These are phyloP conservation scores for Taphrina populina DNA, from an alignment of 1,139 yeast species.

Conservation along the genomic window DNA sequence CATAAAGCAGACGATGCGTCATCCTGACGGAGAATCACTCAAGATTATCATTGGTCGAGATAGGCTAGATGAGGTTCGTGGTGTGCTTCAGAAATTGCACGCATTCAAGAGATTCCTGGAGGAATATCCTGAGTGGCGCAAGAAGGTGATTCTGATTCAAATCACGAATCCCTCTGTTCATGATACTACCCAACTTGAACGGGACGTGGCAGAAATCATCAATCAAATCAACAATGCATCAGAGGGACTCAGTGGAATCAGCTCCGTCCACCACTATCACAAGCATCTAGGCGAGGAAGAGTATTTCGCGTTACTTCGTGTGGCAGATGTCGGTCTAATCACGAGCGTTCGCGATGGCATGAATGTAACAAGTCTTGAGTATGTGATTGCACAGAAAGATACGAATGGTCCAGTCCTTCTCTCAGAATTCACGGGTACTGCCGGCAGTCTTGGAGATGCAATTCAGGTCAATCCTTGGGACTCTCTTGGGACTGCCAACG, in stretches of 20 bases:
- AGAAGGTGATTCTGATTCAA: conserved; percentile 74
- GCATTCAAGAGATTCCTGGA: conserved; percentile 80
- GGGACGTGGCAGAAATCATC: conserved; percentile 74
- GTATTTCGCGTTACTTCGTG: conserved; percentile 79
- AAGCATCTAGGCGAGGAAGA: conserved; percentile 85
- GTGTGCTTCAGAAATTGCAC: conserved; percentile 76
- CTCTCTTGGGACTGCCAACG: conserved; percentile 83
- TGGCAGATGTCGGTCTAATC: conserved; percentile 84
- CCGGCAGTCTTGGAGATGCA: conserved; percentile 75
- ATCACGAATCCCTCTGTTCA: conserved; percentile 79
- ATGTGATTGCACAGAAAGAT: conserved; percentile 79
- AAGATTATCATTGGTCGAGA: conserved; percentile 82
- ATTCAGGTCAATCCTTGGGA: conserved; percentile 96
- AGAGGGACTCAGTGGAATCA: conserved; percentile 75
- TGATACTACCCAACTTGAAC: conserved; percentile 58
- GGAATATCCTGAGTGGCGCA: conserved; percentile 71
- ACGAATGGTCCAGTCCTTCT: conserved; percentile 67
- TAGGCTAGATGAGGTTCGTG: conserved; percentile 73
- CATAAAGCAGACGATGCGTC: conserved; percentile 60
- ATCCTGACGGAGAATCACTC: conserved; percentile 41
- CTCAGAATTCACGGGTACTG: conserved; percentile 92
- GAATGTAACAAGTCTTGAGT: conserved; percentile 92
- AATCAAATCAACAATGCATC: conserved; percentile 76
- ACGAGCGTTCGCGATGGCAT: conserved; percentile 94
- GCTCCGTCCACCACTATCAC: conserved; percentile 82